phyloP scores from a whole-genome alignment of 2,329 filamentous ascomycete genomes.

The Phymatotrichopsis omnivora region DNA sequence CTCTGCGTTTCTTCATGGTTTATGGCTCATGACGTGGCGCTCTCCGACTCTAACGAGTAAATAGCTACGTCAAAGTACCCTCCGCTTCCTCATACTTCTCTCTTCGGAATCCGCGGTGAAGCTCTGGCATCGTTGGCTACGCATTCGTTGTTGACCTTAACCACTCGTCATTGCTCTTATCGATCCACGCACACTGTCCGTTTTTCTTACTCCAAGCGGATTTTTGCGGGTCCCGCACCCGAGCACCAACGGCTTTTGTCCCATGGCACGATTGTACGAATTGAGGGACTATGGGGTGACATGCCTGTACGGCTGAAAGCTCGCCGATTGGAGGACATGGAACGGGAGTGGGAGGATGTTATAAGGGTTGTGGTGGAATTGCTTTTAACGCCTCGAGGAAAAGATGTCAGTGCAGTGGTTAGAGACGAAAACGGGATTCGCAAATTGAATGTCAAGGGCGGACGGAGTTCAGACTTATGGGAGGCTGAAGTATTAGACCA shows the following conservation, averaged over 20 bases:
- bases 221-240: conserved; percentile 35
- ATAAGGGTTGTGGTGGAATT: conserved; percentile 22
- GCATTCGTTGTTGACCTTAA: conserved; percentile 65
- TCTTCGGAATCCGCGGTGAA: conserved; percentile 43
- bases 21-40: conserved; percentile 2
- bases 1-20: neutral
- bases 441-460: conserved; percentile 11
- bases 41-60: conserved; percentile 13
- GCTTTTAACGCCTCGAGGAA: conserved; percentile 16
- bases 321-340: conserved; percentile 22
- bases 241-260: conserved; percentile 47
- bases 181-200: conserved; percentile 37
- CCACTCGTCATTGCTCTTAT: conserved; percentile 56
- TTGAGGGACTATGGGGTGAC: conserved; percentile 30
- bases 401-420: conserved; percentile 12
- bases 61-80: conserved; percentile 70
- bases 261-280: conserved; percentile 25
- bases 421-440: conserved; percentile 24
- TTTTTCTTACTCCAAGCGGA: conserved; percentile 24
- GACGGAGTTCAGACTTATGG: conserved; percentile 5
- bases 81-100: conserved; percentile 37
- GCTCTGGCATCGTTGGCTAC: conserved; percentile 60
- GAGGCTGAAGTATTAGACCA: conserved; percentile 20
- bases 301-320: conserved; percentile 29
- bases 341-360: conserved; percentile 27